These are phyloP conservation scores for Phytopythium mirpurense DNA, from an alignment of 352 stramenopile genomes.

Conservation along the genomic window DNA sequence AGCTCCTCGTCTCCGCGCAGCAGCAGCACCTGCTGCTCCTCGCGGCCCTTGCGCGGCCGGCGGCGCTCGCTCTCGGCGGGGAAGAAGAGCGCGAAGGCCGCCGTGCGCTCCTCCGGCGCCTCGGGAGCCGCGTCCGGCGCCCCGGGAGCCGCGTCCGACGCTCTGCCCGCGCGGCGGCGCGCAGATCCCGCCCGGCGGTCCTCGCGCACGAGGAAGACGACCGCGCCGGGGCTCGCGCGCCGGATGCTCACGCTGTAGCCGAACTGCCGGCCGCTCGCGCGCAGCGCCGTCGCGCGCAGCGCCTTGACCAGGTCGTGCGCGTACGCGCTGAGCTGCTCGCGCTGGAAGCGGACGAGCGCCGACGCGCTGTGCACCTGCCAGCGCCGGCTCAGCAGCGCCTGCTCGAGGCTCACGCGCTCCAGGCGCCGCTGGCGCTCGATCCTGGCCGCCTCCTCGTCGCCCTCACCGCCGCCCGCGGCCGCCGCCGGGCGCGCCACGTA, in stretches of 20 bases:
- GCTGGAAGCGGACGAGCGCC: slow-evolving; percentile 52
- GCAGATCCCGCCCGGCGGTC: slow-evolving; percentile 25
- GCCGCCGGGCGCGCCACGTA: slow-evolving; percentile 15
- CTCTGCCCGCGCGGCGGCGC: not conserved
- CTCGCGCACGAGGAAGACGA: slow-evolving; percentile 56
- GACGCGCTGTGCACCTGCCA: slow-evolving; percentile 67
- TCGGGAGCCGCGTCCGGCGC: not conserved
- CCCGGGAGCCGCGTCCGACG: slow-evolving; percentile 9
- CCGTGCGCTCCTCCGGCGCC: slow-evolving; percentile 3
- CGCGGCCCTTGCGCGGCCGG: slow-evolving; percentile 25
- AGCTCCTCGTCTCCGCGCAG: slow-evolving; percentile 52
- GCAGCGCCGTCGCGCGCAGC: slow-evolving; percentile 41
- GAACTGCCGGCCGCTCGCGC: slow-evolving; percentile 40
- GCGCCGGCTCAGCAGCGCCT: slow-evolving; percentile 42
- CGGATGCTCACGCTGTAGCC: slow-evolving; percentile 65
- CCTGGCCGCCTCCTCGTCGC: not conserved
- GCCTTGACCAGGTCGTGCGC: slow-evolving; percentile 64
- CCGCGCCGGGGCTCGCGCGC: slow-evolving; percentile 26
- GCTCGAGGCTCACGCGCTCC: slow-evolving; percentile 35
- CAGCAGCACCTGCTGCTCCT: slow-evolving; percentile 53
- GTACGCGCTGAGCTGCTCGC: slow-evolving; percentile 39
- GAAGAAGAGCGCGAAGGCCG: slow-evolving; percentile 68
- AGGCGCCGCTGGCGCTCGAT: slow-evolving; percentile 14
- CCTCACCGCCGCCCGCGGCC: slow-evolving; percentile 2
- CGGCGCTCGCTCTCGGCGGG: slow-evolving; percentile 29